phyloP scores from a whole-genome alignment of 2,329 filamentous ascomycete genomes.

The Tricladium varicosporioides region DNA sequence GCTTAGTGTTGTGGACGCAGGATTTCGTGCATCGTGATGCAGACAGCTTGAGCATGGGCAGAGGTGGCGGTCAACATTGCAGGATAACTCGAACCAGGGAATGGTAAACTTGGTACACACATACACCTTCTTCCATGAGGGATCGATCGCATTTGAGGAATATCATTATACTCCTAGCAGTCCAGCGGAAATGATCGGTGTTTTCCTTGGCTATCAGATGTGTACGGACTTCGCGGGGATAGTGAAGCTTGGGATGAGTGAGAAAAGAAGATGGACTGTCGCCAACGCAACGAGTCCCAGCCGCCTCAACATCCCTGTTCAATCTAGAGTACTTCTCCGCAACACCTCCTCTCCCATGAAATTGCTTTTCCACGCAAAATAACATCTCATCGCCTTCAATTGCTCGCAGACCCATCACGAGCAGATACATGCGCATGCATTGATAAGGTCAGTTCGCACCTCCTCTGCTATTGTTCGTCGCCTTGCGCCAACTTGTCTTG shows the following conservation, averaged over 20 bases:
- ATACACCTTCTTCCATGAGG: background rate
- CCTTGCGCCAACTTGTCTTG: background rate
- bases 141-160: background rate
- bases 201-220: background rate
- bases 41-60: too few relatives aligned
- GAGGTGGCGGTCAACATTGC: too few relatives aligned
- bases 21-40: too few relatives aligned
- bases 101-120: background rate
- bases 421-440: background rate
- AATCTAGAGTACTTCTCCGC: background rate
- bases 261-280: background rate
- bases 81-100: background rate
- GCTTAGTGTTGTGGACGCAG: too few relatives aligned
- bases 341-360: background rate
- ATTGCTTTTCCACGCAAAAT: background rate
- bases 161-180: background rate
- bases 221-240: background rate
- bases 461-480: background rate
- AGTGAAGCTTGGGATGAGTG: background rate
- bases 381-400: background rate
- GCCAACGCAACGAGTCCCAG: background rate
- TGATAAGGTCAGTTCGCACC: background rate
- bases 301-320: background rate
- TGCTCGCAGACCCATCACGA: background rate
- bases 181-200: background rate